Evolutionary conservation across 2,329 filamentous ascomycete genomes (phyloP), one percentile per base, ranked within the genome.

Genomic region (Sclerotinia minor): DNA sequence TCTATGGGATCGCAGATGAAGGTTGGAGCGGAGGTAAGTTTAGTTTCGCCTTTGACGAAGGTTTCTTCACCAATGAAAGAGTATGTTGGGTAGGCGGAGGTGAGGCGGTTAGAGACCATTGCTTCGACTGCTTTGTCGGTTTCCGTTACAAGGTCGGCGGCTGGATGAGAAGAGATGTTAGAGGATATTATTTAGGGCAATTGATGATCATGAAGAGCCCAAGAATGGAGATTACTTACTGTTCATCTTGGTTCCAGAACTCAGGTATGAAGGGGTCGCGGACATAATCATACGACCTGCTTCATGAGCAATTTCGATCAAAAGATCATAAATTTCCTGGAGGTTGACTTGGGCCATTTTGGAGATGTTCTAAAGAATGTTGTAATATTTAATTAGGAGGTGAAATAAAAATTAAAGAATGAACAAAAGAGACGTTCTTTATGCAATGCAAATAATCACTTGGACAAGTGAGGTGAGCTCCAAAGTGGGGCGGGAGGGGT

Each of bases 1-100:
- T 94, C 91, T 73, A 94, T 93, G 55, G 91, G 91, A 77, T 94
- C 91, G 72, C 91, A 88, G 75, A 94, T 85, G 79, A 94, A 94
- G 54, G 91, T 94, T 1, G 91, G 91, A 21, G 83, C 83, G 41
- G 83, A 78, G 0, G 87, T 89, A 58, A 94, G 81, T 54, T 79
- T 80, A 69, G 82, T 81, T 74, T 83, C 80, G 73, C 90, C 90
- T 1, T 89, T 85, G 71, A 87, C 82, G 80, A 92, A 90, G 38
- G 90, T 92, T 79, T 94, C 91, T 76, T 92, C 90, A 76, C 90
- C 90, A 77, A 92, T 87, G 78, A 92, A 92, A 71, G 82, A 78
- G 75, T 84, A 85, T 69, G 76, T 71, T 0, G 88, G 87, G 76
- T 87, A 89, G 24, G 80, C 77, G 21, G 78, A 71, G 3, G 78